Evolutionary conservation across 2,329 filamentous ascomycete genomes (phyloP).

Genomic region (Aspergillus fischeri): DNA sequence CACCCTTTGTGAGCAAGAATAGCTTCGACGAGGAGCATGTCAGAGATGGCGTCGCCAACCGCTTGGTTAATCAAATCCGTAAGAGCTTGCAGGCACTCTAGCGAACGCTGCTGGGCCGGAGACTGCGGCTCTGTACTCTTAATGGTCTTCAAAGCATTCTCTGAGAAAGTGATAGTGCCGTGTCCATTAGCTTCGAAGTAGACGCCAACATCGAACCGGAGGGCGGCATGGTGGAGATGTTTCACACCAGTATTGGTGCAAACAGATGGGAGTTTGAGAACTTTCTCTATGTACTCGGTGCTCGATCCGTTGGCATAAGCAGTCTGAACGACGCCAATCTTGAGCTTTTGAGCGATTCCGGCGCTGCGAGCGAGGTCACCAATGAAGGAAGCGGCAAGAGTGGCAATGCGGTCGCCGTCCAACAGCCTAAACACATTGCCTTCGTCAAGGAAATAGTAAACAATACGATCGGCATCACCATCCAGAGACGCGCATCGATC

Average conservation of each 20-base stretch:
- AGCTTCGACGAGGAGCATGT: constrained; percentile 92
- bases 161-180: constrained; percentile 91
- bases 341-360: constrained; percentile 73
- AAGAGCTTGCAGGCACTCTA: constrained; percentile 78
- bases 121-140: constrained; percentile 77
- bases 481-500: constrained; percentile 87
- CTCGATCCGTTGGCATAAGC: constrained; percentile 96
- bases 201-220: constrained; percentile 89
- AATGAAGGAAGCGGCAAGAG: constrained; percentile 88
- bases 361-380: constrained; percentile 79
- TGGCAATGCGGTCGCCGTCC: constrained; percentile 94
- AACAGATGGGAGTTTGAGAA: constrained; percentile 81
- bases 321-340: constrained; percentile 92
- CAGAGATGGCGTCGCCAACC: constrained; percentile 90
- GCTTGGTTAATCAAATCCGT: constrained; percentile 97
- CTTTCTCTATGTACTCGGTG: constrained; percentile 85
- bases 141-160: constrained; percentile 75
- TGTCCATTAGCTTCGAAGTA: constrained; percentile 99
- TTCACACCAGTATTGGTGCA: constrained; percentile 96
- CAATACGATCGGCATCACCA: constrained; percentile 89
- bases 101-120: constrained; percentile 82
- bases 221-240: constrained; percentile 93
- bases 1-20: constrained; percentile 94
- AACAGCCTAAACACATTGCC: constrained; percentile 84
- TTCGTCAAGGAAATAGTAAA: constrained; percentile 88